A percentile compares a stretch with the other conserved stretches of the same genome.
Conservation (phyloP, 805 yeast species). For the Yamadazyma tumulicola region DNA sequence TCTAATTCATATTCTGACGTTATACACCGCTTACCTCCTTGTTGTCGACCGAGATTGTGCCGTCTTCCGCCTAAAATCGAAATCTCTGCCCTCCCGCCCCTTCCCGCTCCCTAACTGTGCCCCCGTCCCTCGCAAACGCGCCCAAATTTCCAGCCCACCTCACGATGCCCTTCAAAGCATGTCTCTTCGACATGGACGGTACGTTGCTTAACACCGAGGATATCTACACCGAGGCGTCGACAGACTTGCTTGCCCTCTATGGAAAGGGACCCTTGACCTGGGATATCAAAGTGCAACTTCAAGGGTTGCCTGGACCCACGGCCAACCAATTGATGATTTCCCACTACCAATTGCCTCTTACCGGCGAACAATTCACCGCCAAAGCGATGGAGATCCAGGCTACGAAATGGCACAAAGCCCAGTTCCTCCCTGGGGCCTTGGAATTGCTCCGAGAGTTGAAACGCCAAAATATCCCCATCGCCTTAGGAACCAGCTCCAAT, state of each 20-base stretch:
- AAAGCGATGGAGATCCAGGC: slow-evolving; percentile 54
- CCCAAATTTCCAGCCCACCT: too few relatives aligned
- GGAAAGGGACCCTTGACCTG: slow-evolving; percentile 83
- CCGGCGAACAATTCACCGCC: slow-evolving; percentile 60
- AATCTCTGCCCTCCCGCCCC: too few relatives aligned
- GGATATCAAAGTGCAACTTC: slow-evolving; percentile 83
- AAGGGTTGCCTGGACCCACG: slow-evolving; percentile 86
- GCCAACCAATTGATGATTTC: slow-evolving; percentile 66
- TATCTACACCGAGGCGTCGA: slow-evolving; percentile 75
- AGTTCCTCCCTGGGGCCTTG: slow-evolving; percentile 80
- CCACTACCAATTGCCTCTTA: slow-evolving; percentile 59
- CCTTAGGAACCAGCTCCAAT: slow-evolving; percentile 85
- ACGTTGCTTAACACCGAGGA: slow-evolving; percentile 89
- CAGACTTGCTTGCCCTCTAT: slow-evolving; percentile 60
- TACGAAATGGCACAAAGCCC: slow-evolving; percentile 57
- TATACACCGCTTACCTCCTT: too few relatives aligned
- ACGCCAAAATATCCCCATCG: slow-evolving; percentile 64
- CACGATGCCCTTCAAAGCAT: slow-evolving; percentile 48
- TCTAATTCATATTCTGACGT: too few relatives aligned
- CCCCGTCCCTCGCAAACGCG: too few relatives aligned
- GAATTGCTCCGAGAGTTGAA: slow-evolving; percentile 59
- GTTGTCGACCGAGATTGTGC: too few relatives aligned
- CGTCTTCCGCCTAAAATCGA: too few relatives aligned
- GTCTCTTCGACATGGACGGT: slow-evolving; percentile 95
- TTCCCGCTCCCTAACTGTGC: too few relatives aligned